These are phyloP conservation scores for Candida sphagnicola DNA, from an alignment of 805 yeast genomes.

Conservation along the genomic window DNA sequence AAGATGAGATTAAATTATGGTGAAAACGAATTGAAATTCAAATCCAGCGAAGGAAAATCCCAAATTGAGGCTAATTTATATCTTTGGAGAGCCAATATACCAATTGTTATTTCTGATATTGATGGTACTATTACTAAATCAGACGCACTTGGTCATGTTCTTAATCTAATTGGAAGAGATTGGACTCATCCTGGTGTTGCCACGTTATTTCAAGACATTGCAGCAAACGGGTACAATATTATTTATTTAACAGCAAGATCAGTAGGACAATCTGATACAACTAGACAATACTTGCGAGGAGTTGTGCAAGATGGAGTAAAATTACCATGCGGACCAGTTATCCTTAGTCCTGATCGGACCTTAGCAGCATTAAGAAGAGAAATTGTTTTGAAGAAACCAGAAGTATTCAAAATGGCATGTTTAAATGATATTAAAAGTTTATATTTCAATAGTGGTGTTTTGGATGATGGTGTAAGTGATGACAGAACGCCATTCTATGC, in stretches of 20 bases:
- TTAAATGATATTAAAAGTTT: constrained; percentile 77
- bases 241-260: constrained; percentile 92
- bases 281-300: constrained; percentile 76
- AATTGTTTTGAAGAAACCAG: constrained; percentile 91
- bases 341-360: constrained; percentile 91
- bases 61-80: constrained; percentile 67
- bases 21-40: constrained; percentile 70
- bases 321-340: constrained; percentile 89
- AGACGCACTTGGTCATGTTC: constrained; percentile 94
- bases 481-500: constrained; percentile 86
- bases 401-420: constrained; percentile 98
- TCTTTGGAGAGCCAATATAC: constrained; percentile 79
- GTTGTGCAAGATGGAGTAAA: constrained; percentile 68
- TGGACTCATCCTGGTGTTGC: constrained; percentile 99
- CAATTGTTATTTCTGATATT: constrained; percentile 93
- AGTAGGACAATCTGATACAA: constrained; percentile 92
- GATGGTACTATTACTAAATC: constrained; percentile 98
- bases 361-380: constrained; percentile 93
- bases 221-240: constrained; percentile 84
- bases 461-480: constrained; percentile 23
- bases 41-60: constrained; percentile 81
- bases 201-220: constrained; percentile 80
- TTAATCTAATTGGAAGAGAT: constrained; percentile 90
- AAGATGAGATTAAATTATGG: constrained; percentile 73
- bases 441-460: constrained; percentile 37